Evolutionary conservation across 1,139 yeast species (phyloP).

Genomic region (Hansenula lynferdii): DNA sequence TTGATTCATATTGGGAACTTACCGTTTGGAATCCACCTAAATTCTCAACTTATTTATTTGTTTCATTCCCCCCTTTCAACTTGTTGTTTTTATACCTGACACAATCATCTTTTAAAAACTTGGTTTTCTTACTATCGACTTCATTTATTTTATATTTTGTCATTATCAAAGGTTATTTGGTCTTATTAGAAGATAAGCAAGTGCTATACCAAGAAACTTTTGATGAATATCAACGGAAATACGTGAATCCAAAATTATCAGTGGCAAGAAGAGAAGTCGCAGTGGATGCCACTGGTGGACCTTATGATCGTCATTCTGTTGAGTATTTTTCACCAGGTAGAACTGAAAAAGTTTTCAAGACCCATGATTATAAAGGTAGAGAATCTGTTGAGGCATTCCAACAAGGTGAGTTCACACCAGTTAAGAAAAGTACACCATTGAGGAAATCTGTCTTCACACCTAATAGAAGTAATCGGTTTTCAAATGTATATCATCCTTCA

Average conservation of each 20-base stretch:
- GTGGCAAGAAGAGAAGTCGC: conserved; percentile 55
- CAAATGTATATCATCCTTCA: conserved; percentile 11
- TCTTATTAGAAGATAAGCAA: conserved; percentile 52
- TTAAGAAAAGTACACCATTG: conserved; percentile 8
- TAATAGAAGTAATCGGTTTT: not conserved
- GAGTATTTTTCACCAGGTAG: conserved; percentile 32
- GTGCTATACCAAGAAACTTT: conserved; percentile 57
- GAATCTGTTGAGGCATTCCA: conserved; percentile 19
- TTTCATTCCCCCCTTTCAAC: conserved; percentile 56
- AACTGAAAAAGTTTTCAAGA: conserved; percentile 20
- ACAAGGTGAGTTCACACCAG: conserved; percentile 10
- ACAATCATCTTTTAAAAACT: conserved; percentile 35
- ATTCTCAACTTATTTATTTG: conserved; percentile 41
- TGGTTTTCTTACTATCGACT: conserved; percentile 32
- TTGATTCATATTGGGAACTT: conserved; percentile 42
- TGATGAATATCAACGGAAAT: conserved; percentile 59
- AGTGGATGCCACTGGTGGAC: conserved; percentile 50
- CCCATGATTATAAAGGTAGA: conserved; percentile 20
- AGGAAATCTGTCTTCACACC: conserved; percentile 4
- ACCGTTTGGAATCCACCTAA: conserved; percentile 57
- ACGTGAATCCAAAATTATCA: conserved; percentile 57
- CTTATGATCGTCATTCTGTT: conserved; percentile 29
- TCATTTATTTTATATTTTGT: conserved; percentile 37
- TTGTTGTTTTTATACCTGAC: conserved; percentile 33
- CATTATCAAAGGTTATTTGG: conserved; percentile 40